Conservation (phyloP, 2,329 filamentous ascomycete species). For the Apiospora sp. region DNA sequence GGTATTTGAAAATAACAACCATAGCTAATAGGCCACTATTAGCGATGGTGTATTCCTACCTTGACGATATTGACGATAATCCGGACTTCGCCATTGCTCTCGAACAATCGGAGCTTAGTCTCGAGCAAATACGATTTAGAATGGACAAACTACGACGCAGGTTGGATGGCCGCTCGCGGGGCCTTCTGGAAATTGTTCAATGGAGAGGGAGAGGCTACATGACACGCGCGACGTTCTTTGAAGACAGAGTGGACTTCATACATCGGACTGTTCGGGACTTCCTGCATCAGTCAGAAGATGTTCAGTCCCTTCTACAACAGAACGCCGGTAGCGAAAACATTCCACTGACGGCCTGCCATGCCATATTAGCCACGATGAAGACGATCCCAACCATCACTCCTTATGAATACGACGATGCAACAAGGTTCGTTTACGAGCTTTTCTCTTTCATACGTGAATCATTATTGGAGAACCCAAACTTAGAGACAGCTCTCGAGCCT, state of each 20-base stretch:
- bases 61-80: background rate
- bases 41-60: background rate
- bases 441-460: background rate
- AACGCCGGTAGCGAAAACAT: background rate
- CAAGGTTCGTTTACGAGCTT: background rate
- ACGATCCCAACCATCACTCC: background rate
- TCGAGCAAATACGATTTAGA: background rate
- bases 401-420: background rate
- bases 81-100: background rate
- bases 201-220: too few relatives aligned
- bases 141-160: background rate
- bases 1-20: background rate
- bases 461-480: background rate
- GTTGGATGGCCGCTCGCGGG: background rate
- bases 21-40: background rate
- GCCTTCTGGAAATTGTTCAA: background rate
- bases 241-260: background rate
- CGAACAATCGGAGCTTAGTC: background rate
- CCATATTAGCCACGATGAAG: background rate
- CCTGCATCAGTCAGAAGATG: background rate
- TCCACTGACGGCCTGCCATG: background rate
- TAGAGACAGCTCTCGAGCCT: background rate
- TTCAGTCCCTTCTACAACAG: background rate
- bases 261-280: constrained; percentile 13
- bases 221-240: too few relatives aligned